Evolutionary conservation across 2,329 filamentous ascomycete species (phyloP).

Genomic region (Diaporthe destruens): DNA sequence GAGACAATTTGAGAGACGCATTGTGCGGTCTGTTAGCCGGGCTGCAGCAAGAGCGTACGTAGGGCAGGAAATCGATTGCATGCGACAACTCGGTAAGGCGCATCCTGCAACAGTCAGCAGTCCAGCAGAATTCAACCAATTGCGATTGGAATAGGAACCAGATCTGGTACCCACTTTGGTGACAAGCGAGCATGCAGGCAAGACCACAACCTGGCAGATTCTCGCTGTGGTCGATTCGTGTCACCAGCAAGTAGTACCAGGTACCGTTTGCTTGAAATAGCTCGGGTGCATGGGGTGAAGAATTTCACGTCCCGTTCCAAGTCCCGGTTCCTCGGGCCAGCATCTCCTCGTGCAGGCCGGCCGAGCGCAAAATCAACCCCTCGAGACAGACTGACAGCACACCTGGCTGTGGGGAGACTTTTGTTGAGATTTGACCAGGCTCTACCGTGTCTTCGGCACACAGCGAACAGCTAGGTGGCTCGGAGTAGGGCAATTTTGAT

Average conservation of each 20-base stretch:
- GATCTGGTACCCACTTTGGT: constrained; percentile 20
- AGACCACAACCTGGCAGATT: constrained; percentile 16
- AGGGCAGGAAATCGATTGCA: constrained; percentile 28
- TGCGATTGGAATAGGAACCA: neutral
- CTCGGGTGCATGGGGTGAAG: neutral
- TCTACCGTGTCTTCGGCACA: neutral
- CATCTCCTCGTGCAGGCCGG: neutral
- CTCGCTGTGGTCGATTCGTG: constrained; percentile 17
- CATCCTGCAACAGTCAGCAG: constrained; percentile 34
- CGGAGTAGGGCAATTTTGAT: neutral
- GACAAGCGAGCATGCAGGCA: constrained; percentile 18
- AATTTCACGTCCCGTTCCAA: neutral
- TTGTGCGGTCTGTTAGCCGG: neutral
- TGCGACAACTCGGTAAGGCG: constrained; percentile 18
- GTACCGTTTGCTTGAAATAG: neutral
- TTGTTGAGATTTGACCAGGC: neutral
- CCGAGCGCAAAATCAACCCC: neutral
- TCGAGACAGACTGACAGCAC: neutral
- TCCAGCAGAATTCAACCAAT: constrained; percentile 23
- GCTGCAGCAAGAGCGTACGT: constrained; percentile 6
- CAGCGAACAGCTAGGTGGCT: neutral
- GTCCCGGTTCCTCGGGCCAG: neutral
- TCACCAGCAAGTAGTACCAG: constrained; percentile 12
- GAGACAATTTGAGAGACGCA: neutral
- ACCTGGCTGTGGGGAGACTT: neutral